Percentiles rank a stretch among this genome's conserved stretches.
phyloP scores from a whole-genome alignment of 2,329 filamentous ascomycete genomes.

The Beauveria scarabaeidicola region DNA sequence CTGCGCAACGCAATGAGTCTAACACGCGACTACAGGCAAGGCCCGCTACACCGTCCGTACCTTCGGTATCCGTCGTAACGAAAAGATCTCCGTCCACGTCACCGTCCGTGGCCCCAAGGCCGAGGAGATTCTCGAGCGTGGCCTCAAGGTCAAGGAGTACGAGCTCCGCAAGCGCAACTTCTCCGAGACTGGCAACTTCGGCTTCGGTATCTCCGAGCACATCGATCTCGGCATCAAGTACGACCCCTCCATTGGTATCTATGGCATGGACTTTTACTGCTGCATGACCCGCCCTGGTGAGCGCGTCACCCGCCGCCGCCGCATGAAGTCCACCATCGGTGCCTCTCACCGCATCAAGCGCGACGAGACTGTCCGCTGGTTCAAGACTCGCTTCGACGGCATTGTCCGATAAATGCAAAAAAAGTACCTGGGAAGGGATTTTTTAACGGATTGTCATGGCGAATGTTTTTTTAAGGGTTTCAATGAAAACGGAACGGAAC shows the following conservation, averaged over 20 bases:
- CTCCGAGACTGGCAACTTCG: conserved; percentile 99
- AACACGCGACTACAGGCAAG: conserved; percentile 59
- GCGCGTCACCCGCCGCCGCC: conserved; percentile 92
- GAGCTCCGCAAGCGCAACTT: conserved; percentile 99
- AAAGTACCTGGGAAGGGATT: conserved; percentile 17
- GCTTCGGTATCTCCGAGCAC: conserved; percentile 99
- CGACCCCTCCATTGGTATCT: conserved; percentile 96
- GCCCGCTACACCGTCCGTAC: conserved; percentile 99
- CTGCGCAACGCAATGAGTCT: conserved; percentile 8
- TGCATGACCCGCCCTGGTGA: conserved; percentile 99
- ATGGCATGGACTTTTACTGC: conserved; percentile 99
- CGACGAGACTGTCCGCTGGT: conserved; percentile 96
- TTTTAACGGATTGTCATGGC: conserved; percentile 33
- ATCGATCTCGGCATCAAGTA: conserved; percentile 99
- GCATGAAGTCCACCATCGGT: conserved; percentile 79
- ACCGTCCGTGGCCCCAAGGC: conserved; percentile 97
- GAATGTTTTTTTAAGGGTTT: conserved; percentile 26
- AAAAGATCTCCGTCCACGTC: conserved; percentile 99
- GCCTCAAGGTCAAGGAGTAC: conserved; percentile 99
- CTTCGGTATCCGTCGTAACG: conserved; percentile 99
- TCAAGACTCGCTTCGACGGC: conserved; percentile 82
- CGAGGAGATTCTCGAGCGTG: conserved; percentile 99
- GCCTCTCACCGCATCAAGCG: conserved; percentile 88
- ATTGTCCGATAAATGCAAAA: conserved; percentile 80
- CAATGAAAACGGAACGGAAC: conserved; percentile 20